A percentile compares a stretch with the other conserved stretches of the same genome.
Conservation (phyloP, 768 basidiomycete species). For the Xerocomellus chrysenteron region DNA sequence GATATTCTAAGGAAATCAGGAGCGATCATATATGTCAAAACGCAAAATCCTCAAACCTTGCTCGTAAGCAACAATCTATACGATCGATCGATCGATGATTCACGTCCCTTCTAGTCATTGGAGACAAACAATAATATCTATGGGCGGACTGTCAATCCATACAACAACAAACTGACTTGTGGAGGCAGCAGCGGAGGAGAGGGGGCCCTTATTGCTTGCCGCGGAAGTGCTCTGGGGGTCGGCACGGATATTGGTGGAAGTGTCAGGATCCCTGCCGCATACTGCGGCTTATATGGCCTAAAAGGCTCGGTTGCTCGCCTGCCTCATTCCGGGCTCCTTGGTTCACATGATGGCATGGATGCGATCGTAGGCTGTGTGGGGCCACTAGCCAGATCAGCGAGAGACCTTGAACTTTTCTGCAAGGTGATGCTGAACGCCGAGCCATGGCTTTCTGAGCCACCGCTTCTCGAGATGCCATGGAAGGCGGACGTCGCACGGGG, state of each 20-base stretch:
- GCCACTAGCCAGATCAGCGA: slow-evolving; percentile 46
- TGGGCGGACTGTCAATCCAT: slow-evolving; percentile 72
- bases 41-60: slow-evolving; percentile 49
- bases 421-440: slow-evolving; percentile 44
- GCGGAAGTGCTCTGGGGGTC: slow-evolving; percentile 40
- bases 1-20: slow-evolving; percentile 45
- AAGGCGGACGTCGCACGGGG: slow-evolving; percentile 39
- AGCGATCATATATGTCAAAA: slow-evolving; percentile 46
- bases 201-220: slow-evolving; percentile 43
- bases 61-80: slow-evolving; percentile 35
- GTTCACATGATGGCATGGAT: slow-evolving; percentile 55
- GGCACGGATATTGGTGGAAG: slow-evolving; percentile 54
- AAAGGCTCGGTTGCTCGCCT: slow-evolving; percentile 50
- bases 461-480: slow-evolving; percentile 53
- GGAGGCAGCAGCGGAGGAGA: slow-evolving; percentile 53
- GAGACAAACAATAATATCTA: slow-evolving; percentile 52
- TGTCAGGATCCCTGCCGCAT: slow-evolving; percentile 42
- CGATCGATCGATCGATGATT: slow-evolving; percentile 4
- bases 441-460: slow-evolving; percentile 47
- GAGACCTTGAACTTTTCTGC: slow-evolving; percentile 51
- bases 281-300: slow-evolving; percentile 43
- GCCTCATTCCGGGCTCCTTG: slow-evolving; percentile 49
- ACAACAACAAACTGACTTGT: slow-evolving; percentile 42
- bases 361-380: slow-evolving; percentile 51
- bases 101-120: slow-evolving; percentile 37